Percentiles rank a stretch among this genome's conserved stretches.
These are phyloP conservation scores for Debaryomycetaceae sp. DNA, from an alignment of 1,139 yeast genomes.

Conservation along the genomic window DNA sequence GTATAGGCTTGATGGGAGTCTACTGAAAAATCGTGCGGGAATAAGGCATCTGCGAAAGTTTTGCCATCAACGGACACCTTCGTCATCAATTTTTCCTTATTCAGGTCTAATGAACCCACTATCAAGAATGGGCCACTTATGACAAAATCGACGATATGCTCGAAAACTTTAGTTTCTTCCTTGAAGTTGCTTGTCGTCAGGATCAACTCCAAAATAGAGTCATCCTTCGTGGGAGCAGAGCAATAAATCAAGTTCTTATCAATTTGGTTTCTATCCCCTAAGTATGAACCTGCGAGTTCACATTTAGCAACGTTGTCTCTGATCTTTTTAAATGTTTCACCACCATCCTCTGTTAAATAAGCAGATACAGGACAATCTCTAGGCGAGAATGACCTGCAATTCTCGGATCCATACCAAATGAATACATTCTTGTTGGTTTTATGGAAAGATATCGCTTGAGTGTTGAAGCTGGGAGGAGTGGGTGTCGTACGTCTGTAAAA, in stretches of 20 bases:
- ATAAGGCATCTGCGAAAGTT: conserved; percentile 71
- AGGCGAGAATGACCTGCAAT: conserved; percentile 46
- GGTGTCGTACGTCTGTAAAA: conserved; percentile 54
- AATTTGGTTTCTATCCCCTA: conserved; percentile 27
- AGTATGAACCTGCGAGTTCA: conserved; percentile 60
- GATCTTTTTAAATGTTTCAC: conserved; percentile 55
- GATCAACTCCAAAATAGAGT: conserved; percentile 19
- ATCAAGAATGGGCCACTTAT: conserved; percentile 58
- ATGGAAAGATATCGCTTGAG: conserved; percentile 53
- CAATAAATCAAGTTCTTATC: conserved; percentile 62
- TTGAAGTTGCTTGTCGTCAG: conserved; percentile 27
- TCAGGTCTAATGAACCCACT: conserved; percentile 55
- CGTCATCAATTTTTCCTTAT: conserved; percentile 50
- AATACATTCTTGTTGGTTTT: conserved; percentile 53
- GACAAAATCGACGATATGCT: conserved; percentile 38
- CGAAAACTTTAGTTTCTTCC: conserved; percentile 19
- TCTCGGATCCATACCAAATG: conserved; percentile 65
- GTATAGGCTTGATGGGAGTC: conserved; percentile 79
- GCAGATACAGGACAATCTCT: conserved; percentile 54
- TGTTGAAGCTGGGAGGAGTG: conserved; percentile 33
- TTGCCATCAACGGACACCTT: conserved; percentile 80
- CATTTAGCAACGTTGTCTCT: conserved; percentile 54
- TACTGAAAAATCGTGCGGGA: conserved; percentile 68
- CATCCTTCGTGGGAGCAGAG: conserved; percentile 34
- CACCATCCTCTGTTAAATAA: conserved; percentile 60